Base-by-base conservation (phyloP, 2,329 filamentous ascomycete species). In the Metarhizium humberi region DNA sequence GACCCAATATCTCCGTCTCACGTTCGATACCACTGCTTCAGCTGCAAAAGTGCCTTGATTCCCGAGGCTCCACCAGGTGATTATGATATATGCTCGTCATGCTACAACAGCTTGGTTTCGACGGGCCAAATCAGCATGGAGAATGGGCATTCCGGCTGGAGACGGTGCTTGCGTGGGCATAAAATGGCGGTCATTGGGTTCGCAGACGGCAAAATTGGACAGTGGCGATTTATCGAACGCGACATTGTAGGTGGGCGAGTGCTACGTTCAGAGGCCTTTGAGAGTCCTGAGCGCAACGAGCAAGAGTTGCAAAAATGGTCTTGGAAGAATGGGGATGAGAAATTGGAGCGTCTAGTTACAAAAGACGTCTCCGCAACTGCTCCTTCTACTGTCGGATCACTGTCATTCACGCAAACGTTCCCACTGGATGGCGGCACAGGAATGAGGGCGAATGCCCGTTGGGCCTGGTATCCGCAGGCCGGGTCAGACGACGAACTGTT, bases 161-260 rank as follows among this genome's bases (percentile, higher is more conserved):
- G 91, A 11, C 80, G 91, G 51, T 97, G 92, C 66, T 77, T 85
- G 1, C 78, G 79, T 46, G 87, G 88, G 5, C 92, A 97, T 66
- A 82, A 92, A 36, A 96, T 96, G 90, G 82, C 86, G 0, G 75
- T 95, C 11, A 76, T 95, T 11, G 86, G 84, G 0, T 96, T 92
- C 64, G 79, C 86, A 57, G 85, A 90, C 54, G 78, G 78, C 36
- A 78, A 81, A 18, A 80, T 82, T 29, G 87, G 87, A 0, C 84
- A 87, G 62, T 78, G 81, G 58, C 81, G 90, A 34, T 75, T 85
- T 20, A 77, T 92, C 1, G 76, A 88, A 6, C 75, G 80, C 34
- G 89, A 92, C 50, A 71, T 91, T 0, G 89, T 96, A 0, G 92
- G 92, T 14, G 92, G 92, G 0, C 77, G 79, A 55, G 79, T 84